phyloP scores from a whole-genome alignment of 192 early-diverging fungal genomes.

The Backusella luteola region DNA sequence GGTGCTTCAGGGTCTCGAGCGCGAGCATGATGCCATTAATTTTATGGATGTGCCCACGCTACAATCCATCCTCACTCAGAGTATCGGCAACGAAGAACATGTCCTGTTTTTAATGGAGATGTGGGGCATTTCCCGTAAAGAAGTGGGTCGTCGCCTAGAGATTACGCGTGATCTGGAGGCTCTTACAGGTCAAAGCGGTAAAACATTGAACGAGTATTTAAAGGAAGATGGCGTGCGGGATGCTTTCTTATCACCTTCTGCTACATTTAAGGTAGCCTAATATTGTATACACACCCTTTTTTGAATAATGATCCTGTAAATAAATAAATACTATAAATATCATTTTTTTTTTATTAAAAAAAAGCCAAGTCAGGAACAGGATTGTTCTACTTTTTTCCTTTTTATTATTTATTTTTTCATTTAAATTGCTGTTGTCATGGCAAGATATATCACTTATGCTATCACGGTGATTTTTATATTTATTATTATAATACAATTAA shows the following conservation, averaged over 20 bases:
- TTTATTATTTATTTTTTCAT: not conserved
- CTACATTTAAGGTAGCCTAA: slow-evolving; percentile 10
- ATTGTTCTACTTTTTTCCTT: not conserved
- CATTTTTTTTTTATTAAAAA: not conserved
- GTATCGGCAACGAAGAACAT: slow-evolving; percentile 34
- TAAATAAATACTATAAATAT: not conserved
- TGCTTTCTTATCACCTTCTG: slow-evolving; percentile 9
- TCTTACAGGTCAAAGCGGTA: slow-evolving; percentile 38
- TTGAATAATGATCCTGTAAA: not conserved
- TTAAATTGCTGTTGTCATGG: not conserved
- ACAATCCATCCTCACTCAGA: slow-evolving; percentile 19
- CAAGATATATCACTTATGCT: not conserved
- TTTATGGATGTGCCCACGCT: slow-evolving; percentile 22
- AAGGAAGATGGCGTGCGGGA: slow-evolving; percentile 26
- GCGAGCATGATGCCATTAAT: slow-evolving; percentile 24
- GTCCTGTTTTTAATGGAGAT: slow-evolving; percentile 33
- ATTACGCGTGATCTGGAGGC: slow-evolving; percentile 36
- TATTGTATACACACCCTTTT: not conserved
- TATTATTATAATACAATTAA: not conserved
- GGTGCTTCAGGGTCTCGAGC: slow-evolving; percentile 20
- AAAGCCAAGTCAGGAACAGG: not conserved
- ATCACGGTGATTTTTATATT: not conserved
- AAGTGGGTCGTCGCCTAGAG: slow-evolving; percentile 35
- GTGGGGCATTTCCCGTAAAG: slow-evolving; percentile 33
- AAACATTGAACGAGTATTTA: slow-evolving; percentile 28